phyloP scores from a whole-genome alignment of 148 eudicot species.

The Fagopyrum tataricum region DNA sequence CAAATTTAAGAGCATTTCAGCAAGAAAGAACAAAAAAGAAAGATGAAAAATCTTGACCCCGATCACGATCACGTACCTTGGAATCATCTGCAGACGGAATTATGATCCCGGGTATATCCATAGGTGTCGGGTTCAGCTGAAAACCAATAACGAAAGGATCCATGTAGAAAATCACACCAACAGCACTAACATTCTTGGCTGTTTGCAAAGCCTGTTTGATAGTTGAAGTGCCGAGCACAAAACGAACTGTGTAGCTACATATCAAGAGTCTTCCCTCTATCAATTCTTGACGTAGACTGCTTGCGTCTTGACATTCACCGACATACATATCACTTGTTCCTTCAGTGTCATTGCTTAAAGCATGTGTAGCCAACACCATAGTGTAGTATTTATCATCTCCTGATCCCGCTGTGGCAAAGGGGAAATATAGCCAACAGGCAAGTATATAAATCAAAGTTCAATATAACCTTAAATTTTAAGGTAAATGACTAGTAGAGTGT shows the following conservation, averaged over 20 bases:
- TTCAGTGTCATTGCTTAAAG: slow-evolving; percentile 48
- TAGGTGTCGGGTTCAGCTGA: slow-evolving; percentile 93
- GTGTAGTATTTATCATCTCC: slow-evolving; percentile 31
- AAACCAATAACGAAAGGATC: slow-evolving; percentile 97
- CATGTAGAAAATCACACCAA: slow-evolving; percentile 85
- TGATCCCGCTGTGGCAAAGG: slow-evolving; percentile 64
- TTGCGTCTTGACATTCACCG: slow-evolving; percentile 90
- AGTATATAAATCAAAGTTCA: neutral
- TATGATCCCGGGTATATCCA: slow-evolving; percentile 84
- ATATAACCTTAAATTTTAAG: neutral
- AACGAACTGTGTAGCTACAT: slow-evolving; percentile 94
- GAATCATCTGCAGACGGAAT: slow-evolving; percentile 87
- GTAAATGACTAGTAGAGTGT: neutral
- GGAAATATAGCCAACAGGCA: slow-evolving; percentile 9
- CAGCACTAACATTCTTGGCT: slow-evolving; percentile 85
- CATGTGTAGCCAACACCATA: slow-evolving; percentile 65
- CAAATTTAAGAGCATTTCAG: slow-evolving; percentile 10
- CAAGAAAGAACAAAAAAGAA: neutral
- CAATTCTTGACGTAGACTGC: slow-evolving; percentile 50
- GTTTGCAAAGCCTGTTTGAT: slow-evolving; percentile 80
- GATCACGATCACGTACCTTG: slow-evolving; percentile 39
- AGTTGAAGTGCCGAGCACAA: slow-evolving; percentile 87
- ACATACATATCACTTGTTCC: slow-evolving; percentile 58
- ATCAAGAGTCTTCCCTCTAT: slow-evolving; percentile 79
- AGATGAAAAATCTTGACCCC: neutral